These are phyloP conservation scores for Candida labiduridarum DNA, from an alignment of 1,139 yeast genomes.

Conservation along the genomic window DNA sequence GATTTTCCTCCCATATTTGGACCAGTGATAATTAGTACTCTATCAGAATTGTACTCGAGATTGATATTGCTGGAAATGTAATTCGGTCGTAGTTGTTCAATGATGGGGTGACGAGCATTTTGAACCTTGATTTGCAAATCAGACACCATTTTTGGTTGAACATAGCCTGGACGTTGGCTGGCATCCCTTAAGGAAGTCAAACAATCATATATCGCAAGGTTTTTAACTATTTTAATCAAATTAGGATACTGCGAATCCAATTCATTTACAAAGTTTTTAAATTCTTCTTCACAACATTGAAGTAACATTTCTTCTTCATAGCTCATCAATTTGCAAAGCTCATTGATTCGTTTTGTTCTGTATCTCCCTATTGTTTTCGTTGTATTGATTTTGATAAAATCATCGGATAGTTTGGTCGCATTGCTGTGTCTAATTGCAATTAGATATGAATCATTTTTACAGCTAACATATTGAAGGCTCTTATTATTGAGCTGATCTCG, in stretches of 20 bases:
- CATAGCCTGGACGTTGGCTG: slow-evolving; percentile 50
- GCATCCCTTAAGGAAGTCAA: slow-evolving; percentile 70
- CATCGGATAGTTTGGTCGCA: slow-evolving; percentile 59
- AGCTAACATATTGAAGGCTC: slow-evolving; percentile 27
- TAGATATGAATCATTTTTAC: slow-evolving; percentile 65
- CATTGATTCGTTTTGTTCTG: slow-evolving; percentile 59
- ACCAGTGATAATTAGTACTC: slow-evolving; percentile 61
- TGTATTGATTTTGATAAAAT: slow-evolving; percentile 77
- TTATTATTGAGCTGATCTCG: slow-evolving; percentile 52
- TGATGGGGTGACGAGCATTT: slow-evolving; percentile 78
- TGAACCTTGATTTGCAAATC: slow-evolving; percentile 54
- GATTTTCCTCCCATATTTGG: slow-evolving; percentile 80
- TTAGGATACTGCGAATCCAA: slow-evolving; percentile 50
- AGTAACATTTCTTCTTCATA: slow-evolving; percentile 64
- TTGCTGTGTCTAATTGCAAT: slow-evolving; percentile 70
- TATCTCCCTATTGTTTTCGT: slow-evolving; percentile 74
- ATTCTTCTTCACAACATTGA: slow-evolving; percentile 59
- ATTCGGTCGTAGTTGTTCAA: slow-evolving; percentile 53
- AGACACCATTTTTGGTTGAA: slow-evolving; percentile 55
- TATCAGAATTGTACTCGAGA: slow-evolving; percentile 44
- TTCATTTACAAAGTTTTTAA: slow-evolving; percentile 49
- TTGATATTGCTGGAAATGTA: slow-evolving; percentile 74
- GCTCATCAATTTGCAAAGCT: slow-evolving; percentile 56
- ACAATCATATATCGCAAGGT: slow-evolving; percentile 71
- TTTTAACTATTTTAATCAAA: slow-evolving; percentile 51